A percentile compares a stretch with the other conserved stretches of the same genome.
These are phyloP conservation scores for Boletellus ananiceps DNA, from an alignment of 768 basidiomycete species.

Conservation along the genomic window DNA sequence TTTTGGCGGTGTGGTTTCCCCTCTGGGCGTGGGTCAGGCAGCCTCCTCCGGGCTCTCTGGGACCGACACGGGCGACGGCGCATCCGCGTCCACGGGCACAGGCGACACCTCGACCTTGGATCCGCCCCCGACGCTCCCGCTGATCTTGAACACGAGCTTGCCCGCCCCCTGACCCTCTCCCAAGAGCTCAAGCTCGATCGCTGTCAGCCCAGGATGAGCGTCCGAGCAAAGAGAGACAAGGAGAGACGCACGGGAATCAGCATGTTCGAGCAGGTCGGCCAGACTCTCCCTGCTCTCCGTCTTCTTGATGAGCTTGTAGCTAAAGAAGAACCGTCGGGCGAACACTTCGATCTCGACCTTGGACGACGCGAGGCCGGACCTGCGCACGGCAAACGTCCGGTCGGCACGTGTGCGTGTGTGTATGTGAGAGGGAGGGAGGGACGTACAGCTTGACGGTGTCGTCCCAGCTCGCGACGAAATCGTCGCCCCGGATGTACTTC, in stretches of 20 bases:
- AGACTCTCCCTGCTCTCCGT: conserved; percentile 32
- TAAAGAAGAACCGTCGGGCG: conserved; percentile 30
- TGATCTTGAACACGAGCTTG: conserved; percentile 26
- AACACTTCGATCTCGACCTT: conserved; percentile 33
- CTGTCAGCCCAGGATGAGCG: conserved; percentile 10
- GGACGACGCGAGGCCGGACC: conserved; percentile 30
- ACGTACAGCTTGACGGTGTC: conserved; percentile 25
- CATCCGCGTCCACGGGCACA: background rate
- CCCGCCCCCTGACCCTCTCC: conserved; percentile 31
- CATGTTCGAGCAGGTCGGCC: conserved; percentile 30
- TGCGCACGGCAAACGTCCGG: background rate
- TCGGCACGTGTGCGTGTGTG: background rate
- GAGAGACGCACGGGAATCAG: conserved; percentile 27
- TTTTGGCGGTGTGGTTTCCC: too few relatives aligned
- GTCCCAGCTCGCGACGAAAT: conserved; percentile 28
- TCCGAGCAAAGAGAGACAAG: too few relatives aligned
- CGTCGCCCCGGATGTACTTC: conserved; percentile 23
- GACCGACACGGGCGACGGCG: background rate
- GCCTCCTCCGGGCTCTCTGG: conserved; percentile 1
- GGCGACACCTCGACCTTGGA: conserved; percentile 2
- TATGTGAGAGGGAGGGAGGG: background rate
- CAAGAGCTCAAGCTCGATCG: conserved; percentile 28
- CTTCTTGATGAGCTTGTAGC: conserved; percentile 32
- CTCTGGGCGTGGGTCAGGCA: background rate
- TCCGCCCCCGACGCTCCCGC: conserved; percentile 10